Conservation (phyloP, 331 rosid genomes). For the Rosa hybrid region DNA sequence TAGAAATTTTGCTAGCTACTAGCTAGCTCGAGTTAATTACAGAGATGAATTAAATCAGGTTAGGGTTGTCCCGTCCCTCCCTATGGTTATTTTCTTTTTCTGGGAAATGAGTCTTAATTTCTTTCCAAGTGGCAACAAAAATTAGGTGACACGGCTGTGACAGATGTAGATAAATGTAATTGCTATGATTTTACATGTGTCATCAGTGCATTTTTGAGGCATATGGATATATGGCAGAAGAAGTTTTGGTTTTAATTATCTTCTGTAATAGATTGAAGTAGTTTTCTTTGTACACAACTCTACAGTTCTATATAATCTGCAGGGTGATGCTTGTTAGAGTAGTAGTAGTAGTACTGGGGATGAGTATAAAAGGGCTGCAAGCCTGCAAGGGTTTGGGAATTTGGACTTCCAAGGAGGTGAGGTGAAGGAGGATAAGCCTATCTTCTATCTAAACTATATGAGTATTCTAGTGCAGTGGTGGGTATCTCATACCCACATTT, state of each 20-base stretch:
- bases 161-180: background rate
- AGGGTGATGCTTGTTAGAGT: background rate
- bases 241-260: background rate
- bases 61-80: background rate
- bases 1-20: background rate
- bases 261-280: background rate
- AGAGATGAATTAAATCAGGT: background rate
- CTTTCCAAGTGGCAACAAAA: background rate
- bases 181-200: background rate
- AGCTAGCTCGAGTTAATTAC: background rate
- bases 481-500: no score
- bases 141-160: background rate
- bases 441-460: constrained; percentile 1
- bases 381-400: background rate
- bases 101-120: background rate
- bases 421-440: constrained; percentile 26
- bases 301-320: background rate
- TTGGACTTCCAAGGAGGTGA: constrained; percentile 28
- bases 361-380: background rate
- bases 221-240: background rate
- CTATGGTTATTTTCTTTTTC: background rate
- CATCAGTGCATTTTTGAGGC: background rate
- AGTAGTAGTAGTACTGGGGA: background rate
- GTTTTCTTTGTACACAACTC: background rate
- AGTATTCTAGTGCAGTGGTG: no score